Base-by-base conservation (phyloP, 2,329 filamentous ascomycete species). In the Zymoseptoria ardabiliae region DNA sequence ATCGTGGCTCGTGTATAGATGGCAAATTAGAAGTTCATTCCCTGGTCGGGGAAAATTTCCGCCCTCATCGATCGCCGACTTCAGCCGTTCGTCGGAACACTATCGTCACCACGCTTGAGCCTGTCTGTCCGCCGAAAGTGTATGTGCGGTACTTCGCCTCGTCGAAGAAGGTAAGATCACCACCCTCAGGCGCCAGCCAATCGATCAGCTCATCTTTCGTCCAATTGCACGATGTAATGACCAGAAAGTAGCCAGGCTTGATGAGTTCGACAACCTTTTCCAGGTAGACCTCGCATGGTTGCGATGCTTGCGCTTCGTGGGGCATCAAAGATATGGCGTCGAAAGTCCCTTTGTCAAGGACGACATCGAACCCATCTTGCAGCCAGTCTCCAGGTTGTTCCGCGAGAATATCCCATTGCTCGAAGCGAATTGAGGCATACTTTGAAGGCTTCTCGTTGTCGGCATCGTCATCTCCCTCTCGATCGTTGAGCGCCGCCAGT, bases 181-280 rank as follows among this genome's bases (percentile, higher is more conserved):
- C 67, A 54, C 72, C 74, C 2, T 74, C 77, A 2, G 66, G 65
- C 55, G 82, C 85, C 71, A 97, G 94, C 91, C 93, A 97, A 17
- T 76, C 76, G 61, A 82, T 79, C 68, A 99, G 76, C 78, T 99
- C 94, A 49, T 85, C 83, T 77, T 94, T 91, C 1, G 93, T 97
- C 94, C 94, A 99, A 76, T 99, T 99, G 74, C 94, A 99, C 74
- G 91, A 97, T 57, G 94, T 97, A 57, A 99, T 84, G 61, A 97
- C 75, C 67, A 97, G 83, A 22, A 90, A 79, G 0, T 90, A 90
- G 1, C 86, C 87, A 0, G 75, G 77, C 67, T 84, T 85, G 55
- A 97, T 81, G 63, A 97, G 79, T 25, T 75, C 76, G 62, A 86
- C 77, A 30, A 93, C 86, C 56, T 85, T 83, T 53, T 81, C 80